Percentiles rank a stretch among this genome's conserved stretches.
These are phyloP conservation scores for Aspergillus versicolor DNA, from an alignment of 2,329 filamentous ascomycete species.

Conservation along the genomic window DNA sequence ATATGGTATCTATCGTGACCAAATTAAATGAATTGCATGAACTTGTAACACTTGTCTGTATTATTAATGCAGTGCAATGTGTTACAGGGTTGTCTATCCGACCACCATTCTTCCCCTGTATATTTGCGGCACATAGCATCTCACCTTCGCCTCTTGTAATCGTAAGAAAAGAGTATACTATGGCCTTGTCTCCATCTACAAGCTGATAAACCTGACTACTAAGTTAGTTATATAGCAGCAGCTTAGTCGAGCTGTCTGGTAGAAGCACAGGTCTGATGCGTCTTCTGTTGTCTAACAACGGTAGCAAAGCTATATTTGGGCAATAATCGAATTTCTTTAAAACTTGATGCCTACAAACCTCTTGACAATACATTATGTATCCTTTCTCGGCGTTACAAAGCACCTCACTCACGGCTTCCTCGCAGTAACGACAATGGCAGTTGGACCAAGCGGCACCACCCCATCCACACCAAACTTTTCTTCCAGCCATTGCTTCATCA, in stretches of 20 bases:
- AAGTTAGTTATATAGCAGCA: too few relatives aligned
- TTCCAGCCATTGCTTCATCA: constrained; percentile 25
- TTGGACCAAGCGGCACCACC: constrained; percentile 24
- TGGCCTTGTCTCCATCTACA: too few relatives aligned
- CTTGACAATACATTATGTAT: not conserved
- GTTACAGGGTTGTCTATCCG: not conserved
- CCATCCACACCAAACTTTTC: constrained; percentile 24
- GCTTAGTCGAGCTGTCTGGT: too few relatives aligned
- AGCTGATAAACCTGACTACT: too few relatives aligned
- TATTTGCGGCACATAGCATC: not conserved
- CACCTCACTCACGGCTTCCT: constrained; percentile 21
- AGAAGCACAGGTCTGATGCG: too few relatives aligned
- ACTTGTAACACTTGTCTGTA: constrained; percentile 12
- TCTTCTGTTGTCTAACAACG: too few relatives aligned
- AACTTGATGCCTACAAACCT: not conserved
- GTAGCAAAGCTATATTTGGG: too few relatives aligned
- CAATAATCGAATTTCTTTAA: too few relatives aligned
- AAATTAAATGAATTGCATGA: constrained; percentile 27
- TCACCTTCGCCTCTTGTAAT: not conserved
- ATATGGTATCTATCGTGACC: constrained; percentile 24
- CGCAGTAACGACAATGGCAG: constrained; percentile 31
- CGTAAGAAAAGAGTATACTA: not conserved
- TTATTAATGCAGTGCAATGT: not conserved
- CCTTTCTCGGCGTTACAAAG: not conserved
- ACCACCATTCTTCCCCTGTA: not conserved